Conservation (phyloP, 23 red algal species). For the Gracilaria gracilis region DNA sequence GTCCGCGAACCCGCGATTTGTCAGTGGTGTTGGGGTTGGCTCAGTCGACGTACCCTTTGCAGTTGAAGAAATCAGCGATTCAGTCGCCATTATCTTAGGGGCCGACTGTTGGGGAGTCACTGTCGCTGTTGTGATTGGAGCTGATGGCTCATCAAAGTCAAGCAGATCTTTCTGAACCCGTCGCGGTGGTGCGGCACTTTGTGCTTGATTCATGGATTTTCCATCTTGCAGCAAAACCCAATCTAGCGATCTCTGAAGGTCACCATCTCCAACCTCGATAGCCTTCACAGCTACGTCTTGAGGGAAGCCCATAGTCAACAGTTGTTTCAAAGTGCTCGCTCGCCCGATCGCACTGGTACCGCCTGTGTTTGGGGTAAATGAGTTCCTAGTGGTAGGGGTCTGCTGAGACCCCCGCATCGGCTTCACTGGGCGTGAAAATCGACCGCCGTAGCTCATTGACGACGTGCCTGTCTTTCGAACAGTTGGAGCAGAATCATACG, state of each 20-base stretch:
- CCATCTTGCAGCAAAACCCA: conserved; percentile 48
- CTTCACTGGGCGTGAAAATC: conserved; percentile 6
- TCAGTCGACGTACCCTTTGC: background rate
- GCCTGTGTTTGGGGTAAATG: background rate
- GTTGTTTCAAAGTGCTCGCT: conserved; percentile 61
- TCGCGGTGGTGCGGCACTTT: background rate
- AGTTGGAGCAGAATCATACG: conserved; percentile 8
- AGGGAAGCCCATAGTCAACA: conserved; percentile 73
- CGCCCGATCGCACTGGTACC: conserved; percentile 12
- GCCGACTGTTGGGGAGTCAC: background rate
- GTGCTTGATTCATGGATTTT: conserved; percentile 1
- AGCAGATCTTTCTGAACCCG: conserved; percentile 46
- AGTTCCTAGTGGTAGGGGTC: background rate
- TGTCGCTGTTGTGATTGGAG: background rate
- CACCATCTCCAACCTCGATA: conserved; percentile 44
- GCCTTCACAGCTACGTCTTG: conserved; percentile 45
- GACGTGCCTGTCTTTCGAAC: conserved; percentile 21
- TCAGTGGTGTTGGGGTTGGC: background rate
- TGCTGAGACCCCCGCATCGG: background rate
- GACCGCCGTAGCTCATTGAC: conserved; percentile 40
- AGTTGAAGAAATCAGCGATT: conserved; percentile 16
- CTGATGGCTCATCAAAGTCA: conserved; percentile 53
- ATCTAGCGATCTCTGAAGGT: conserved; percentile 57
- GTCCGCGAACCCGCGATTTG: conserved; percentile 60
- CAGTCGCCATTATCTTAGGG: conserved; percentile 13